These are phyloP conservation scores for Salix koriyanagi DNA, from an alignment of 345 rosid genomes.

Conservation along the genomic window DNA sequence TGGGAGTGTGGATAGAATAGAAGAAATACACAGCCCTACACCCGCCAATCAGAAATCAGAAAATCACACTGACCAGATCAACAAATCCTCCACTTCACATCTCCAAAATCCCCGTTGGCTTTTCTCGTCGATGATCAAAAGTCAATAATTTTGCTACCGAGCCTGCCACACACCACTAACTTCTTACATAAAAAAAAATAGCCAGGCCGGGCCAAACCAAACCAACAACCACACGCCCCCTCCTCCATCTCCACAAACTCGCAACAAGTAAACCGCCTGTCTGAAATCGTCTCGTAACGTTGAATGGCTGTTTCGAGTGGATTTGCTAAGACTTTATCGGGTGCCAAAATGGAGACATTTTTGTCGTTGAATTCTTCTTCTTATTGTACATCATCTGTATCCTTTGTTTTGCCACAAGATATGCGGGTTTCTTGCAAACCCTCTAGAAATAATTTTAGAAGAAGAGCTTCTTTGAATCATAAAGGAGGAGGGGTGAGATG, in stretches of 20 bases:
- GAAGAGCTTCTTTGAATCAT: background rate
- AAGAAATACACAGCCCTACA: slow-evolving; percentile 29
- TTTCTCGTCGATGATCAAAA: too few relatives aligned
- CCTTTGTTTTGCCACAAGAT: slow-evolving; percentile 1
- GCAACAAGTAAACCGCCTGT: too few relatives aligned
- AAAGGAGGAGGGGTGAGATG: slow-evolving; percentile 25
- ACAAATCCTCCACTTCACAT: slow-evolving; percentile 6
- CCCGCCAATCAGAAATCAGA: slow-evolving; percentile 55
- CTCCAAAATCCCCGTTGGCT: too few relatives aligned
- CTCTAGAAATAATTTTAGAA: background rate
- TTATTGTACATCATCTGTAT: background rate
- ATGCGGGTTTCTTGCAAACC: background rate
- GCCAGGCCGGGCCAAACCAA: background rate
- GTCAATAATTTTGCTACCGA: background rate
- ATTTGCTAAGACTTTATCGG: slow-evolving; percentile 16
- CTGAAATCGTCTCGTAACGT: background rate
- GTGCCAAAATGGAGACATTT: slow-evolving; percentile 29
- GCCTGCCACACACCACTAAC: background rate
- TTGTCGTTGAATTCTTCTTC: slow-evolving; percentile 15
- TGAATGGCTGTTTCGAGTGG: slow-evolving; percentile 25
- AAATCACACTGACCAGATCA: slow-evolving; percentile 8
- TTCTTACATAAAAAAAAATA: background rate
- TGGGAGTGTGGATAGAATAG: slow-evolving; percentile 55
- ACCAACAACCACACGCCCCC: slow-evolving; percentile 7
- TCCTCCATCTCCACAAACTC: background rate